Evolutionary conservation across 305 asterid genomes (phyloP), one percentile per base, ranked within the genome.

Genomic region (Euphrasia arctica): DNA sequence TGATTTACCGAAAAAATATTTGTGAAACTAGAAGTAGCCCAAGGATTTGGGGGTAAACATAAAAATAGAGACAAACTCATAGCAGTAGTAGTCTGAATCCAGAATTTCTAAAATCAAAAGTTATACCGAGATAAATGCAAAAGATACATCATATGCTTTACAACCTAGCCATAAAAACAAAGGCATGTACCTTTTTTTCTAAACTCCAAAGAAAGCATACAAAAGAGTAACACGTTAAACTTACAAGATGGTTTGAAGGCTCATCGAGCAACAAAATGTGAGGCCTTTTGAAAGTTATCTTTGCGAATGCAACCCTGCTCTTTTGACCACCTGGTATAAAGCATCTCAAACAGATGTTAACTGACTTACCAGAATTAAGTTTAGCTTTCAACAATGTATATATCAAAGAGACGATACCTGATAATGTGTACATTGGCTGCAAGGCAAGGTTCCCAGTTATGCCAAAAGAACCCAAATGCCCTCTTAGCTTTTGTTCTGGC

Each of bases 301-400:
- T 93, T n/a, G 97, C 83, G 76, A 90, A 93, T 36, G 99, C 99
- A 70, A 90, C 99, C 69, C 99, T 86, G 79, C 99, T 93, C 76
- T 93, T 93, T 81, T 93, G 99, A 74, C 97, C 99, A 78, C 99
- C 99, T 93, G 85, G 62, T 29, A 75, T 62, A 32, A 39, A 39
- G 69, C 60, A 72, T 66, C 18, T 43, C 62, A 50, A 65, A 61
- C 51, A 65, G 9, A 64, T 58, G 66, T 41, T 54, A 42, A 45
- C 43, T 56, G 62, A 65, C 58, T 69, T 36, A 41, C 39, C 70
- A 60, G 70, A 72, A 41, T 55, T 7, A 49, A n/a, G 58, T 5
- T 58, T 39, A 6, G 22, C 58, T 64, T 39, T 25, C 71, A 56
- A 68, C 34, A 39, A n/a, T 48, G 50, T 54, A 13, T 45, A 56